Conservation (phyloP, 805 yeast species). For the Pichia scutulata region DNA sequence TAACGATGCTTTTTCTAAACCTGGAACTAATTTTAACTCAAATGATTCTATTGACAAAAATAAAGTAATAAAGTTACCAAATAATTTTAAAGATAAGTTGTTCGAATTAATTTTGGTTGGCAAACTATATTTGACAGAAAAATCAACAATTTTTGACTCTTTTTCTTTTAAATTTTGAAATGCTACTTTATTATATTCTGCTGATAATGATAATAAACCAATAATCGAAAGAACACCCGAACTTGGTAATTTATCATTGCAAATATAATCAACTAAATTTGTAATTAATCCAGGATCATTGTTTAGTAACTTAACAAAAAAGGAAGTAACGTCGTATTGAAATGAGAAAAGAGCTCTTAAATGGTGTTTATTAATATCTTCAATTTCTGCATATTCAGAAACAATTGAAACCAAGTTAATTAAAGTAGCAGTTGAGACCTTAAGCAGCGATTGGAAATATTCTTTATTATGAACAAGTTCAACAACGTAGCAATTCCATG, state of each 20-base stretch:
- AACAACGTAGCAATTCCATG: slow-evolving; percentile 44
- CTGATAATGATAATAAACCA: slow-evolving; percentile 16
- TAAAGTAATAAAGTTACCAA: slow-evolving; percentile 12
- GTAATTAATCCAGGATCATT: slow-evolving; percentile 6
- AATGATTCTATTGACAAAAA: slow-evolving; percentile 11
- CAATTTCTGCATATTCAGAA: slow-evolving; percentile 10
- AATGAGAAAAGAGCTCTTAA: slow-evolving; percentile 32
- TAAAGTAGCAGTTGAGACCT: slow-evolving; percentile 25
- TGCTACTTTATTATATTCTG: not conserved
- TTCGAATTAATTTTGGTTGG: slow-evolving; percentile 25
- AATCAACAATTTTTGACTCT: slow-evolving; percentile 19
- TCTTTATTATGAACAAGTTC: slow-evolving; percentile 18
- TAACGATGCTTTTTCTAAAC: slow-evolving; percentile 63
- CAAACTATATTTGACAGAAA: slow-evolving; percentile 30
- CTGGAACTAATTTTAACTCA: slow-evolving; percentile 32
- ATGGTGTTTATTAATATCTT: slow-evolving; percentile 32
- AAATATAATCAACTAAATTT: slow-evolving; percentile 8
- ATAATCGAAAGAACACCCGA: slow-evolving; percentile 18
- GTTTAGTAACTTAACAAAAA: slow-evolving; percentile 19
- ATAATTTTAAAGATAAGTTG: slow-evolving; percentile 13
- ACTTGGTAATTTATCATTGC: slow-evolving; percentile 14
- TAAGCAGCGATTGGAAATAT: slow-evolving; percentile 17
- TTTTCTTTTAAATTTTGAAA: slow-evolving; percentile 9
- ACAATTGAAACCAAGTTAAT: slow-evolving; percentile 31
- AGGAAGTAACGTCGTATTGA: slow-evolving; percentile 23